Evolutionary conservation across 306 rosid species (phyloP).

Genomic region (Carpinus viminea): DNA sequence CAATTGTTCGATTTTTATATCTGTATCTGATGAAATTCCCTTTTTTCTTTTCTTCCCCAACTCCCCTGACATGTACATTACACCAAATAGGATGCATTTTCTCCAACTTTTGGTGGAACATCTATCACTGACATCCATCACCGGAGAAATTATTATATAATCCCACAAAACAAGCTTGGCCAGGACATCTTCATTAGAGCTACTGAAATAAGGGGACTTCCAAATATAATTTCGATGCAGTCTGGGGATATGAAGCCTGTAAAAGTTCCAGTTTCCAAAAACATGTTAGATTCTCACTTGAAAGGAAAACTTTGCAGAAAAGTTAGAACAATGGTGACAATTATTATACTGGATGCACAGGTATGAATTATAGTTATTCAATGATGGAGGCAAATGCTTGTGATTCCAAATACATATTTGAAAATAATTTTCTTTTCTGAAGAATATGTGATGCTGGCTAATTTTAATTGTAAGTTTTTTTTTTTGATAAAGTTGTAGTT

Average conservation of each 20-base stretch:
- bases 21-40: slow-evolving; percentile 10
- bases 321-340: slow-evolving; percentile 68
- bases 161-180: slow-evolving; percentile 95
- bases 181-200: slow-evolving; percentile 93
- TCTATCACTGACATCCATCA: slow-evolving; percentile 52
- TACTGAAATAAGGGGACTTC: slow-evolving; percentile 77
- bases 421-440: background rate
- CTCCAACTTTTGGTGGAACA: slow-evolving; percentile 62
- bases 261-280: slow-evolving; percentile 88
- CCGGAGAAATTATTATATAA: slow-evolving; percentile 66
- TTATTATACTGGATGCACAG: slow-evolving; percentile 78
- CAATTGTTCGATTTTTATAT: background rate
- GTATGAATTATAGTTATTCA: slow-evolving; percentile 36
- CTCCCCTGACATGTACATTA: background rate
- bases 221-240: slow-evolving; percentile 72
- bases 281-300: slow-evolving; percentile 90
- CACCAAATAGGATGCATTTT: slow-evolving; percentile 55
- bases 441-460: background rate
- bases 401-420: background rate
- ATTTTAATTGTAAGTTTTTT: background rate
- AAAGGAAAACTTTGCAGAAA: slow-evolving; percentile 57
- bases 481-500: background rate
- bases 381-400: background rate
- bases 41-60: background rate
- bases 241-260: slow-evolving; percentile 89